These are phyloP conservation scores for Lycium ferocissimum DNA, from an alignment of 257 asterid genomes.

Conservation along the genomic window DNA sequence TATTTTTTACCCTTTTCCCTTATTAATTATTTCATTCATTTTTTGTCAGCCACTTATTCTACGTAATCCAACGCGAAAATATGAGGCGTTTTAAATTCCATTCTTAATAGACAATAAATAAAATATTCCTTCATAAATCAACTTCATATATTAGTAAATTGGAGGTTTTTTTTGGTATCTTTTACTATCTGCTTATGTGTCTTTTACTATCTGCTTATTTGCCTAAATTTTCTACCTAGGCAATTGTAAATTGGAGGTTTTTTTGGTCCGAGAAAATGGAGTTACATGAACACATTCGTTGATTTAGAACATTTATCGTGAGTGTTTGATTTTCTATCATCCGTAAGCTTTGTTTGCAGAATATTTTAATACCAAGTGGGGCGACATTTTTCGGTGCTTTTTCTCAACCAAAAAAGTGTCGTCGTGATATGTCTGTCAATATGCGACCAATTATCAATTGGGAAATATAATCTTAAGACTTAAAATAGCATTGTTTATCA, in stretches of 20 bases:
- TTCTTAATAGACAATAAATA: no score
- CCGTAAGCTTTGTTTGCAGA: constrained; percentile 40
- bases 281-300: neutral
- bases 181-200: no score
- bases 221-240: neutral
- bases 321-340: neutral
- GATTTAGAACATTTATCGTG: constrained; percentile 8
- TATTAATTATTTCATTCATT: no score
- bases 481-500: no score
- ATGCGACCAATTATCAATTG: constrained; percentile 51
- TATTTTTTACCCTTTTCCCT: no score
- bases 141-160: no score
- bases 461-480: constrained; percentile 51
- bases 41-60: no score
- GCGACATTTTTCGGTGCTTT: constrained; percentile 67
- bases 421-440: constrained; percentile 65
- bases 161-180: no score
- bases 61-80: no score
- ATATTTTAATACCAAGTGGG: constrained; percentile 62
- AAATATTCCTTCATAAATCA: no score
- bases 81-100: no score
- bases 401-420: constrained; percentile 55
- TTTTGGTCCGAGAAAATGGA: neutral
- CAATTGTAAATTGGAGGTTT: neutral
- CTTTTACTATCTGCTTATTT: neutral